These are phyloP conservation scores for Hortiboletus campestris DNA, from an alignment of 768 basidiomycete species.

Conservation along the genomic window DNA sequence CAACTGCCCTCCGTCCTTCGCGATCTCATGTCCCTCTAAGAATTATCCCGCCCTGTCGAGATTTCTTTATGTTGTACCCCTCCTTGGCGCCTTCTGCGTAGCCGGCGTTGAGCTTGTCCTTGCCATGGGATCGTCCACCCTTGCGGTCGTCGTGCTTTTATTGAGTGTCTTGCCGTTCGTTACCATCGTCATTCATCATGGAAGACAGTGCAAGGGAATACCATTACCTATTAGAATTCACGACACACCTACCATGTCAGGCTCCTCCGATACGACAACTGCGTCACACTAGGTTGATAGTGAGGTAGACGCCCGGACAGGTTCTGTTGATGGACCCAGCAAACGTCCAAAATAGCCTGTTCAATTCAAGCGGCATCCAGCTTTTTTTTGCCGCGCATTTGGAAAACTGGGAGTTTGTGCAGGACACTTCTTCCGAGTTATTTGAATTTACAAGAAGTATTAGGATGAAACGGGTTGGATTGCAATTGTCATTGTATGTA, in stretches of 20 bases:
- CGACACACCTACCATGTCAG: not conserved
- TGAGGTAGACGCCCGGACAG: not conserved
- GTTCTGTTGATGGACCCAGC: not conserved
- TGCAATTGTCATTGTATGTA: not conserved
- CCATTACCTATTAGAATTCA: not conserved
- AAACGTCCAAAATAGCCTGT: not conserved
- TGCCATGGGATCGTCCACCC: constrained; percentile 2
- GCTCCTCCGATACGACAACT: not conserved
- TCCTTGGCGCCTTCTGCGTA: constrained; percentile 13
- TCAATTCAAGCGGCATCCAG: no score
- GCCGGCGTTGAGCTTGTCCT: constrained; percentile 7
- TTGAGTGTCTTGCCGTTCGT: constrained; percentile 9
- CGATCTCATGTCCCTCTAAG: not conserved
- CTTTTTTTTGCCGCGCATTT: no score
- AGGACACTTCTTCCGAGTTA: not conserved
- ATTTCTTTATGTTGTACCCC: constrained; percentile 14
- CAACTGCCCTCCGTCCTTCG: not conserved
- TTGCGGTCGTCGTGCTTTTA: constrained; percentile 6
- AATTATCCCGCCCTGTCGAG: not conserved
- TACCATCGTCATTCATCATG: not conserved
- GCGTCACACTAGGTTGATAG: not conserved
- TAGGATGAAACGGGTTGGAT: not conserved
- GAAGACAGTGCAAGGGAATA: not conserved
- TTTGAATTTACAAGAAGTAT: not conserved
- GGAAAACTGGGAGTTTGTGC: not conserved